These are phyloP conservation scores for Ogataea siamensis DNA, from an alignment of 805 yeast species.

Conservation along the genomic window DNA sequence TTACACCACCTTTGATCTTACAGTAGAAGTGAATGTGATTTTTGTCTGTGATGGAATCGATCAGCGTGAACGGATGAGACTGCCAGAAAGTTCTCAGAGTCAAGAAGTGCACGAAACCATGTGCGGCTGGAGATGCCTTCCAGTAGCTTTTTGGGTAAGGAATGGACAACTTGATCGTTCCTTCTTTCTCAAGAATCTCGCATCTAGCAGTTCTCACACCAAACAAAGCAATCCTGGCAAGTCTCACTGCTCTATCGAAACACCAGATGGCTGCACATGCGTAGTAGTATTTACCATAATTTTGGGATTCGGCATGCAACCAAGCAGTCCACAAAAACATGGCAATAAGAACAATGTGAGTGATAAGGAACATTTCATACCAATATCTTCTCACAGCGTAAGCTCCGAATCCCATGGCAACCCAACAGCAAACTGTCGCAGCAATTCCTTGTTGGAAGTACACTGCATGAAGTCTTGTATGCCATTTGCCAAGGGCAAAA, in stretches of 20 bases:
- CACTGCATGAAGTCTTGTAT: constrained; percentile 27
- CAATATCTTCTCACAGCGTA: constrained; percentile 48
- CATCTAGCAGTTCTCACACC: constrained; percentile 41
- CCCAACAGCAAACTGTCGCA: constrained; percentile 39
- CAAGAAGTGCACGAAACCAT: constrained; percentile 58
- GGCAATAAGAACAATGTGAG: constrained; percentile 58
- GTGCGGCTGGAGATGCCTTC: constrained; percentile 57
- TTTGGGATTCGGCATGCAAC: constrained; percentile 47
- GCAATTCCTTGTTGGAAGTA: constrained; percentile 35
- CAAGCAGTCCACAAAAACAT: constrained; percentile 55
- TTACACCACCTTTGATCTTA: constrained; percentile 58
- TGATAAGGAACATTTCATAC: constrained; percentile 59
- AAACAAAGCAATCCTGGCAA: constrained; percentile 36
- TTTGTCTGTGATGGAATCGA: constrained; percentile 36
- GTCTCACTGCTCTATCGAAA: constrained; percentile 50
- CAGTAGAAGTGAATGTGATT: constrained; percentile 42
- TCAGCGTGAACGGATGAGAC: constrained; percentile 53
- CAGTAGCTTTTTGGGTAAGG: constrained; percentile 45
- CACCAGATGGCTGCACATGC: constrained; percentile 49
- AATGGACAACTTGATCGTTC: constrained; percentile 46
- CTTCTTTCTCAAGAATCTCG: constrained; percentile 42
- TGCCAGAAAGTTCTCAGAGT: constrained; percentile 57
- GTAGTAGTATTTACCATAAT: constrained; percentile 34
- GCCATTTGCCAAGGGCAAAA: constrained; percentile 21
- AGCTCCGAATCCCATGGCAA: constrained; percentile 46